Evolutionary conservation across 306 rosid species (phyloP), one percentile per base, ranked within the genome.

Genomic region (Vigna trinervia): DNA sequence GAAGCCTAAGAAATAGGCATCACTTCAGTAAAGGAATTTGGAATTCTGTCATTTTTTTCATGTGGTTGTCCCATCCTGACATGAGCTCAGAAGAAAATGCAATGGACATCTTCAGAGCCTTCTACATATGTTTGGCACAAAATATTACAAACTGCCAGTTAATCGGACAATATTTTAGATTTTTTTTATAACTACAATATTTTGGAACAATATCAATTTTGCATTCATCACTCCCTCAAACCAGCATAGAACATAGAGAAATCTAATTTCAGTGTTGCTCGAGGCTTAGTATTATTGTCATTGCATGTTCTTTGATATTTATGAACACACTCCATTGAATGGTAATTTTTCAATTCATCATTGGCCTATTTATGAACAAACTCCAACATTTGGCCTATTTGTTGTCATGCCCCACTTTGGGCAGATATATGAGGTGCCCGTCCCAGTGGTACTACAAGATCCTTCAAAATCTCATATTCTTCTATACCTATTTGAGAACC

Each of bases 391-490:
- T 36, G 78, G 41, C 65, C 67, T 22, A 79, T 75, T 15, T 20
- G 68, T 43, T 75, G 43, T 84, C 85, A 94, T 12, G 97, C 97
- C 43, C 90, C 98, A 76, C 89, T 88, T 80, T 89, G 91, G 32
- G 89, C 79, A 54, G 99, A 84, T 77, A 92, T 85, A 47, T 87
- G 84, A 74, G 97, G 91, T n/a, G 82, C 89, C 62, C 88, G 88
- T 66, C 99, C 96, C 12, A 92, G 99, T 12, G 99, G 97, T 26
- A 95, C 79, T 22, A 92, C 69, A 74, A 86, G 81, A 86, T 92
- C 93, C 88, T 85, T 92, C 89, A 95, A 85, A 73, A 86, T 38
- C 76, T 92, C 92, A 32, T 88, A 95, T 74, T 95, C 96, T 64
- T 90, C 97, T 53, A 59, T 83, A 12, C 81, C 79, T 74, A 95